Evolutionary conservation across 2,329 filamentous ascomycete species (phyloP).

Genomic region (Calonectria naviculata): DNA sequence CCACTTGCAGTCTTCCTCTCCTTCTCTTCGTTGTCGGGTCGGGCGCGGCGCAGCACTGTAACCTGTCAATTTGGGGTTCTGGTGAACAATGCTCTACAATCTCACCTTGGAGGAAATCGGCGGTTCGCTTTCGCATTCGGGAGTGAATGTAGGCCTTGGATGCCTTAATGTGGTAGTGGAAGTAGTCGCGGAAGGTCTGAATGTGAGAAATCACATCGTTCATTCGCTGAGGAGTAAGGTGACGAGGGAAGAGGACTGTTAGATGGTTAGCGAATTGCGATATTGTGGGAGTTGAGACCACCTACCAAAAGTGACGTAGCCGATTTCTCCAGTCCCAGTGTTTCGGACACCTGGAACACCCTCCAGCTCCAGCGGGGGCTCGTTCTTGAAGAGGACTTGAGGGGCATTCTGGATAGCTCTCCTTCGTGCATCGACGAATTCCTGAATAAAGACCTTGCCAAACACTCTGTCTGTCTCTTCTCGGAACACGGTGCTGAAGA

Average conservation of each 20-base stretch:
- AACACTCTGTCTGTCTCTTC: conserved; percentile 98
- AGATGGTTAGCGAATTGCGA: conserved; percentile 29
- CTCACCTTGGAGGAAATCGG: conserved; percentile 96
- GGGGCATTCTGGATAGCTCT: conserved; percentile 98
- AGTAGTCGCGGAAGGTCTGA: conserved; percentile 99
- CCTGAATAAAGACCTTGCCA: conserved; percentile 97
- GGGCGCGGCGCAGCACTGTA: conserved; percentile 90
- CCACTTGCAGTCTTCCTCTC: conserved; percentile 98
- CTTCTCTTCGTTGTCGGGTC: conserved; percentile 96
- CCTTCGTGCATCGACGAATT: conserved; percentile 96
- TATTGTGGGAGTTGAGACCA: neutral
- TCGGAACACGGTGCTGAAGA: conserved; percentile 97
- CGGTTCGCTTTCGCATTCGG: conserved; percentile 96
- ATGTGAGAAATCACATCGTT: conserved; percentile 98
- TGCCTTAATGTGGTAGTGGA: conserved; percentile 99
- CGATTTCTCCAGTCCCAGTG: conserved; percentile 84
- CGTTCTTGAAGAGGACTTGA: conserved; percentile 95
- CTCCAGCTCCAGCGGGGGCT: conserved; percentile 92
- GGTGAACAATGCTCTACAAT: neutral
- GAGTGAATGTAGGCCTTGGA: conserved; percentile 99
- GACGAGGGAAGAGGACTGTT: conserved; percentile 91
- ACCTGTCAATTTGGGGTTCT: conserved; percentile 38
- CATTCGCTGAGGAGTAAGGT: conserved; percentile 90
- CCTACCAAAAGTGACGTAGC: conserved; percentile 97
- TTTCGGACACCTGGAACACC: conserved; percentile 84